phyloP scores from a whole-genome alignment of 2,329 filamentous ascomycete genomes.

The Neofusicoccum ribis region DNA sequence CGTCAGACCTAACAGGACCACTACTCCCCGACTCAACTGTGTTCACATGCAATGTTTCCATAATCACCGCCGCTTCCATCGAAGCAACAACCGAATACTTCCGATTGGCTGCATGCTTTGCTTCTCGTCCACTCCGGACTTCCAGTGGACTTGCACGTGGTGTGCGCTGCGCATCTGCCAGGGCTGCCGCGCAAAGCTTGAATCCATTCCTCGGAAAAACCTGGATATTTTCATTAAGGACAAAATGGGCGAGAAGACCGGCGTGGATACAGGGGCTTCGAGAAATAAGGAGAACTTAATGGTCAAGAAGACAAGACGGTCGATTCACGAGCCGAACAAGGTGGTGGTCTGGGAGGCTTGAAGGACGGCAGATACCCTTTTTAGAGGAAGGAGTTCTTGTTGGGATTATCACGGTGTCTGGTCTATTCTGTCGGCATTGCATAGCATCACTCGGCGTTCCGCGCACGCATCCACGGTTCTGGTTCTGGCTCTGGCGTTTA shows the following conservation, averaged over 20 bases:
- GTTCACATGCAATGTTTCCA: constrained; percentile 36
- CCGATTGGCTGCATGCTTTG: constrained; percentile 41
- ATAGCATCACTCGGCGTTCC: constrained; percentile 4
- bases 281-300: constrained; percentile 10
- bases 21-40: constrained; percentile 30
- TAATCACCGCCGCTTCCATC: constrained; percentile 29
- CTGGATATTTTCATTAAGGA: not conserved
- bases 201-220: constrained; percentile 5
- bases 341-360: constrained; percentile 4
- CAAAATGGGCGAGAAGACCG: not conserved
- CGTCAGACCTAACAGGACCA: constrained; percentile 21
- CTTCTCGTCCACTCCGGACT: constrained; percentile 26
- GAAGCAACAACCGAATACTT: constrained; percentile 34
- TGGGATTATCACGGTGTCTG: not conserved
- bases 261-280: not conserved
- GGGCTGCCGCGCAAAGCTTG: constrained; percentile 31
- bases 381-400: not conserved
- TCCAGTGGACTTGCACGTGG: constrained; percentile 38
- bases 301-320: constrained; percentile 4
- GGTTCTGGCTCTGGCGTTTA: constrained; percentile 13
- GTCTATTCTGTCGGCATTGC: not conserved
- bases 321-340: not conserved
- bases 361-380: not conserved
- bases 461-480: constrained; percentile 4
- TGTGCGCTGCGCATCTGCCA: constrained; percentile 38